Base-by-base conservation (phyloP, 352 stramenopile genomes). In the Pythium monospermum region DNA sequence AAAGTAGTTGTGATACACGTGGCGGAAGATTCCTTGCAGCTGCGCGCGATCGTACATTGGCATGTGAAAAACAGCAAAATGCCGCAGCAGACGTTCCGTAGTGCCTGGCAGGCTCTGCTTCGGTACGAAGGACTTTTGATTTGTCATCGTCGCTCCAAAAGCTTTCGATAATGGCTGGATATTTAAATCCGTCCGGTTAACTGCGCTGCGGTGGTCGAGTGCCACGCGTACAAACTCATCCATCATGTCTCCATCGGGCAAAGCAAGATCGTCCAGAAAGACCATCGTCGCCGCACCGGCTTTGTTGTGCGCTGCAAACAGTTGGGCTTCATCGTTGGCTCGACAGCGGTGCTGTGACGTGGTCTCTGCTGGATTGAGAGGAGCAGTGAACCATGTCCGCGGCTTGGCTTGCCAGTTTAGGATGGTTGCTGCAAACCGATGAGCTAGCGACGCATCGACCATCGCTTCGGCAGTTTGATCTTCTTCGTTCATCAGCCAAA, bases 221-320 rank as follows among this genome's bases (percentile, higher is more conserved):
- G 76, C 59, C 1, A 64, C 50, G 1, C 76, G 69, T 23, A 80
- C 49, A 37, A 76, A 84, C n/a, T 83, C 62, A 3, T 66, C 45
- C 13, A 72, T 49, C 8, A 41, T 2, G 13, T 25, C 32, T 38
- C 12, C 16, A 54, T 40, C 11, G n/a, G n/a, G n/a, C n/a, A n/a
- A n/a, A n/a, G 36, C 49, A 1, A 87, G 37, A 35, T 87, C 73
- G 49, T 87, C 76, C 12, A 87, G 10, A 46, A 87, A 87, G 4
- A 85, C 49, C 30, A 78, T 76, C 3, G 63, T 52, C 5, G 44
- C 27, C 31, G 53, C 44, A 7, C 37, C 38, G 2, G 38, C 42
- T 67, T 16, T 73, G 37, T 22, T 39, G 41, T 4, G 45, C 4
- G 59, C 26, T 6, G 56, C 37, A 32, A 83, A 83, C 6, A 87